Evolutionary conservation across 768 basidiomycete genomes (phyloP).

Genomic region (Termitomyces eurrhizus): DNA sequence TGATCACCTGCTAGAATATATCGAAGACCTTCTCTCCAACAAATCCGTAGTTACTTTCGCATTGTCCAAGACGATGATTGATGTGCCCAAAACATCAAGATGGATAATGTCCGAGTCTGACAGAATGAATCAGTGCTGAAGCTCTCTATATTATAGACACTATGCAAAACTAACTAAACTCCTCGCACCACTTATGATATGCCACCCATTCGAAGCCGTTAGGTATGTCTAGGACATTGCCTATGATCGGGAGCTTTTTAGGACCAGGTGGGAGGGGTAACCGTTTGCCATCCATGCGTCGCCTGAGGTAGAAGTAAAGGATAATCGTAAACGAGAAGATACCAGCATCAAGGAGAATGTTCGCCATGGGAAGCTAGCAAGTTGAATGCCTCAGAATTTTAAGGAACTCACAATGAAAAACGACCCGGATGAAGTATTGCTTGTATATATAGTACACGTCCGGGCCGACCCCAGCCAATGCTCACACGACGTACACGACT

Average conservation of each 20-base stretch:
- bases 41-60: conserved; percentile 20
- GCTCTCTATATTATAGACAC: not conserved
- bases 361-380: not conserved
- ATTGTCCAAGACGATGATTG: conserved; percentile 22
- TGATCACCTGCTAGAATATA: conserved; percentile 15
- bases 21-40: conserved; percentile 20
- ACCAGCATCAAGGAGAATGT: not conserved
- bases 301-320: not conserved
- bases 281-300: not conserved
- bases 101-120: no score
- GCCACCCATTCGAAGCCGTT: not conserved
- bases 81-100: conserved; percentile 15
- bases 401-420: not conserved
- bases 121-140: no score
- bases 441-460: no score
- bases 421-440: no score
- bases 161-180: not conserved
- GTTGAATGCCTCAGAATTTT: not conserved
- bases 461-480: no score
- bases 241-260: not conserved
- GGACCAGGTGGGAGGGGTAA: not conserved
- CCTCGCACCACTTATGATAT: conserved; percentile 3
- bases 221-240: not conserved
- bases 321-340: not conserved
- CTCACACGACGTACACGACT: no score